A percentile compares a stretch with the other conserved stretches of the same genome.
phyloP scores from a whole-genome alignment of 108 stramenopile genomes.

The Tribonema minus region DNA sequence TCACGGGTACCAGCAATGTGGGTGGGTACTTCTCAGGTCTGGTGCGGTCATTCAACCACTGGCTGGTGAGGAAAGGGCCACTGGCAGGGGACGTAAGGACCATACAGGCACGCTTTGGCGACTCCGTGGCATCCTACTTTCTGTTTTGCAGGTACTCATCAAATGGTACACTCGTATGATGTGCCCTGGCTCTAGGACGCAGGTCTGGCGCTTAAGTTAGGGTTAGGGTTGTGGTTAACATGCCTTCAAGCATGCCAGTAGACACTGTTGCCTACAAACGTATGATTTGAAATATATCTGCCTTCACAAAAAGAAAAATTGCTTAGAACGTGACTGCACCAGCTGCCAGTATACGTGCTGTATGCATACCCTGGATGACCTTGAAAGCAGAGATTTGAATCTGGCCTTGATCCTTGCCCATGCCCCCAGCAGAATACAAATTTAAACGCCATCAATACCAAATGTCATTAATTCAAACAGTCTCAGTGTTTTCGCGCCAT shows the following conservation, averaged over 20 bases:
- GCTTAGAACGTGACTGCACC: too few relatives aligned
- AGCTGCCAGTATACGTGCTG: too few relatives aligned
- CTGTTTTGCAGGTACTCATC: constrained; percentile 11
- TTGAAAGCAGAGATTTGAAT: too few relatives aligned
- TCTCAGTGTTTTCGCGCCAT: too few relatives aligned
- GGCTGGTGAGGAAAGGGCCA: constrained; percentile 13
- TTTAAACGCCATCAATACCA: too few relatives aligned
- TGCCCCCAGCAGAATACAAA: too few relatives aligned
- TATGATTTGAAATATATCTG: neutral
- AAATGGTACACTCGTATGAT: constrained; percentile 7
- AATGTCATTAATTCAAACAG: too few relatives aligned
- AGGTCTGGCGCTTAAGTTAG: neutral
- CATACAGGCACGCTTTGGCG: constrained; percentile 24
- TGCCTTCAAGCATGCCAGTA: too few relatives aligned
- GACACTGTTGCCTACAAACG: neutral
- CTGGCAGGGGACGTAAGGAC: constrained; percentile 21
- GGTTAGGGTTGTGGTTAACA: too few relatives aligned
- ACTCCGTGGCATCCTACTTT: constrained; percentile 20
- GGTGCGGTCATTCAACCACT: constrained; percentile 2
- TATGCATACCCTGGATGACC: too few relatives aligned
- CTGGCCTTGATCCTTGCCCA: too few relatives aligned
- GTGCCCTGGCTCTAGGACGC: neutral
- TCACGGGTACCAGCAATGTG: neutral
- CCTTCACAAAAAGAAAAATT: neutral
- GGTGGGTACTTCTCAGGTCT: neutral